phyloP scores from a whole-genome alignment of 495 filamentous ascomycete genomes.

The Daldinia vernicosa region DNA sequence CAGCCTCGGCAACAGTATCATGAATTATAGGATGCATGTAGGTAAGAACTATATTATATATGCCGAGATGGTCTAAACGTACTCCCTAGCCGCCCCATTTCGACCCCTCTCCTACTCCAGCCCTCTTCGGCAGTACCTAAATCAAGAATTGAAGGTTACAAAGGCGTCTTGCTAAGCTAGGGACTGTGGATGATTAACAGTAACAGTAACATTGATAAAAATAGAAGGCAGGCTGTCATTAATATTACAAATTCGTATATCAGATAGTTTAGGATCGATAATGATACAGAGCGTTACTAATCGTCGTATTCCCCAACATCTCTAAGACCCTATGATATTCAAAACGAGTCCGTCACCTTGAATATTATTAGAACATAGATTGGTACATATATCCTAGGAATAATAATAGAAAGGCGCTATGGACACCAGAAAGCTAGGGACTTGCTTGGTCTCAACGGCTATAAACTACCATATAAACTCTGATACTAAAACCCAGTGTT shows the following conservation, averaged over 20 bases:
- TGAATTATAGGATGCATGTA: not conserved
- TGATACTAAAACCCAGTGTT: no score
- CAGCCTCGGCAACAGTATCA: not conserved
- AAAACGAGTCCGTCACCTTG: not conserved
- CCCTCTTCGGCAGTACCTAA: not conserved
- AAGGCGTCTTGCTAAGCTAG: not conserved
- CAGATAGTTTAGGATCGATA: not conserved
- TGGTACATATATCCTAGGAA: not conserved
- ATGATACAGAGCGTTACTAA: not conserved
- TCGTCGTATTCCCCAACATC: not conserved
- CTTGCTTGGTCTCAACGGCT: no score
- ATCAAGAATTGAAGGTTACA: not conserved
- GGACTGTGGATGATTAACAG: not conserved
- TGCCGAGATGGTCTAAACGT: conserved; percentile 1
- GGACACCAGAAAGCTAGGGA: no score
- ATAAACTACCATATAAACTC: no score
- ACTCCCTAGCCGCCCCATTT: not conserved
- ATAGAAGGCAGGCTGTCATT: not conserved
- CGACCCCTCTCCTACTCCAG: conserved; percentile 2
- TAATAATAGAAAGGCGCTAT: not conserved
- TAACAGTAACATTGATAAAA: not conserved
- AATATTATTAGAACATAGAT: not conserved
- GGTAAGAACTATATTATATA: not conserved
- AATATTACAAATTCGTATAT: not conserved
- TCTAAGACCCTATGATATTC: not conserved